Evolutionary conservation across 306 rosid genomes (phyloP).

Genomic region (Crotalaria pallida): DNA sequence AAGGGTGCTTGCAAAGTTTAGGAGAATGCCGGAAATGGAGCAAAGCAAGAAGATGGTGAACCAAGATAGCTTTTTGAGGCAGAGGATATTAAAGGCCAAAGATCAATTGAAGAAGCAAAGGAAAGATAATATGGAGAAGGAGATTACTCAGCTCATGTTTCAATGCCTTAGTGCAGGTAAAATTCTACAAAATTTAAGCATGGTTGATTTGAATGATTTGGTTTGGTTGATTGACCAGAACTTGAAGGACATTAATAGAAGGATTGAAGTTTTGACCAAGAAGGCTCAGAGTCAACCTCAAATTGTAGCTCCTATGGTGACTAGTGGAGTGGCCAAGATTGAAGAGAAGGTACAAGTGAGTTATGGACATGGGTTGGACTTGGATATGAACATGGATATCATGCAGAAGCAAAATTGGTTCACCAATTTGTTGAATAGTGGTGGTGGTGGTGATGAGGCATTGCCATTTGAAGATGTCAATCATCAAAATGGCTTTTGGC

Average conservation of each 20-base stretch:
- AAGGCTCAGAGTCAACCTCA: constrained; percentile 19
- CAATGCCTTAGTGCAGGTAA: constrained; percentile 35
- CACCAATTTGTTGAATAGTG: constrained; percentile 25
- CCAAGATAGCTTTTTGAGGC: constrained; percentile 36
- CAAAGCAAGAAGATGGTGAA: constrained; percentile 50
- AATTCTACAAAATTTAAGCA: constrained; percentile 27
- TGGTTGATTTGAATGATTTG: constrained; percentile 37
- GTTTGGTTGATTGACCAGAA: constrained; percentile 41
- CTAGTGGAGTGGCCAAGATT: constrained; percentile 8
- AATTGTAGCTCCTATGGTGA: constrained; percentile 7
- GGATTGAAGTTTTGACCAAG: constrained; percentile 29
- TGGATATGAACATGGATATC: constrained; percentile 19
- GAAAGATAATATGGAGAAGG: constrained; percentile 37
- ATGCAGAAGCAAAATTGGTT: constrained; percentile 35
- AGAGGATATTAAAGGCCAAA: constrained; percentile 33
- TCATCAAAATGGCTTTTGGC: constrained; percentile 33
- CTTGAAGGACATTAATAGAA: constrained; percentile 35
- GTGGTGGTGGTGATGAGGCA: constrained; percentile 20
- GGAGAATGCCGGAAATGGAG: constrained; percentile 37
- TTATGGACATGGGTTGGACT: not conserved
- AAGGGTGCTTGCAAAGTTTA: constrained; percentile 22
- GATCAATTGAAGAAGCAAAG: constrained; percentile 34
- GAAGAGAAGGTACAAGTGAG: constrained; percentile 24
- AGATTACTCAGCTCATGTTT: constrained; percentile 41
- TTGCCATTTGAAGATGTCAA: constrained; percentile 19